Base-by-base conservation (phyloP, 305 asterid genomes). In the Plantago lanceolata region DNA sequence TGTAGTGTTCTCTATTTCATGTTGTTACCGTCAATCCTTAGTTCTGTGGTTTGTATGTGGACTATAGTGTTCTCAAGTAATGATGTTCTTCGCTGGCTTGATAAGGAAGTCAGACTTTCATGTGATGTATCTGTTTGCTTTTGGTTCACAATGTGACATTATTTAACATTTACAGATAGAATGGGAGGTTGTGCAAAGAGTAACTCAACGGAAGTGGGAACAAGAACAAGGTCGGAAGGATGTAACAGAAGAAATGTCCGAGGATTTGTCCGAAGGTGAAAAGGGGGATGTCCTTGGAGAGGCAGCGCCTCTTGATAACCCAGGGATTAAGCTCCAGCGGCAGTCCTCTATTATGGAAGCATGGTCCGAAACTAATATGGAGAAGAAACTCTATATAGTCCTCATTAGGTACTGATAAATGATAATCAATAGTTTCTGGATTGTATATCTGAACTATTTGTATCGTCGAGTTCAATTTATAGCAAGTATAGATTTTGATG, bases 201-300 rank as follows among this genome's bases (percentile, higher is more conserved):
- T 78, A 60, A 80, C 95, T 19, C 69, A 74, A 57, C 72, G 95
- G 72, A 86, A 82, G 73, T 72, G 83, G 82, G 96, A 88, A 72
- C 77, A 87, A 47, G 98, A 91, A 69, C 89, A 80, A 76, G 96
- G 98, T 7, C 95, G 77, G 48, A 88, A 74, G 78, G 98, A 91
- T 79, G 94, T 80, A 2, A 83, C 92, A 0, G 98, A 88, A 40
- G 97, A 91, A 40, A 78, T 91, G 90, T 86, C 94, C 0, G 98
- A 91, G 71, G 96, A 90, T 74, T 69, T 91, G 63, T 86, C 96
- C 0, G 96, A 92, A 79, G 98, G 96, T 33, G 96, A 91, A 73
- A 88, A 78, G 49, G 91, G 83, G 52, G 96, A 90, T n/a, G 79
- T 60, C 14, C n/a, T 59, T 64, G 94, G 88, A 58, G 97, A 87